Conservation (phyloP, 805 yeast genomes). For the Saccharomycopsis babjevae region DNA sequence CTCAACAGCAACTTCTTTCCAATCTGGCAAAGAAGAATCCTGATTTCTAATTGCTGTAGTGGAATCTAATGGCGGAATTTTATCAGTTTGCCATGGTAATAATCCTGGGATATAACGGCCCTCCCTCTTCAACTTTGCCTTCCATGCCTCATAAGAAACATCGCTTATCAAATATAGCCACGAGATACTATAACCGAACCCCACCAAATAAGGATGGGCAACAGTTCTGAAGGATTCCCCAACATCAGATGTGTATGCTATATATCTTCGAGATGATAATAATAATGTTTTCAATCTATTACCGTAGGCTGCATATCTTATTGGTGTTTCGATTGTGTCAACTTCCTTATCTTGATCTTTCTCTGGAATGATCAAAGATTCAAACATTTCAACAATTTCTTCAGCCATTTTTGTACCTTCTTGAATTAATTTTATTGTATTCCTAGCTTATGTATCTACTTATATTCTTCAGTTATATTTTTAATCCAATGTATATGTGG, state of each 20-base stretch:
- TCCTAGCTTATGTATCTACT: no score
- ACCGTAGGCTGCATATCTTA: constrained; percentile 79
- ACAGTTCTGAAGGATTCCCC: constrained; percentile 83
- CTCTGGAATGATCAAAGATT: not conserved
- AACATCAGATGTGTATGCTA: constrained; percentile 78
- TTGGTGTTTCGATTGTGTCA: constrained; percentile 36
- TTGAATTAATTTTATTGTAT: no score
- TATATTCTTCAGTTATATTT: no score
- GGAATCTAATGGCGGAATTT: constrained; percentile 27
- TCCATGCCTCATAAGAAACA: constrained; percentile 66
- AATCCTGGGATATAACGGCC: constrained; percentile 52
- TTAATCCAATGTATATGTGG: no score
- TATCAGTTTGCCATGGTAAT: constrained; percentile 56
- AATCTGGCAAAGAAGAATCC: constrained; percentile 43
- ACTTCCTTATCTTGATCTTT: not conserved
- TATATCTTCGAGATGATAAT: constrained; percentile 66
- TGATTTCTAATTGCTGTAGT: constrained; percentile 29
- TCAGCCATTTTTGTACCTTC: not conserved
- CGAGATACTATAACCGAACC: constrained; percentile 57
- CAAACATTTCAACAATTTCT: constrained; percentile 1
- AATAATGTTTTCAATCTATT: constrained; percentile 62
- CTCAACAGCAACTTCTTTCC: constrained; percentile 54
- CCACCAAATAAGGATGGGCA: constrained; percentile 59
- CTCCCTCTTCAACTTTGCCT: constrained; percentile 51
- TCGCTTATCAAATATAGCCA: constrained; percentile 73